Base-by-base conservation (phyloP, 176 grass and related monocot species). In the Thalia dealbata region DNA sequence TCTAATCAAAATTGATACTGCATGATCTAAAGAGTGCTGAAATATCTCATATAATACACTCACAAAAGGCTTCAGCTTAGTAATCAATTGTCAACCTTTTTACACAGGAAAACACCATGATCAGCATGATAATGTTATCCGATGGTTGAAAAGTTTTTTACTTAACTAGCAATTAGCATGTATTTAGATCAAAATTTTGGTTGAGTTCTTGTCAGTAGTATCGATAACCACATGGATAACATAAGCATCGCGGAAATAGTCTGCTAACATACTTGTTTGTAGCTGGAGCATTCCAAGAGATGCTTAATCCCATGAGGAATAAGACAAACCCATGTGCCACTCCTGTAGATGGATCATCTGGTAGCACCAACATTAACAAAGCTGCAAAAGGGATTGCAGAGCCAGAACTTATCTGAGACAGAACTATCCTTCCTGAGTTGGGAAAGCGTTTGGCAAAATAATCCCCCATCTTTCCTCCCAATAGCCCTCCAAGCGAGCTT, bases 211-310 rank as follows among this genome's bases (percentile, higher is more conserved):
- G 22, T 58, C 22, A 58, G 54, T 58, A 58, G 54, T 19, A 23
- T 58, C 16, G 22, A 58, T 2, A n/a, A 58, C 54, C 54, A 21
- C 21, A n/a, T 58, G 3, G 54, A 21, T 58, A 58, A 58, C 1
- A 58, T n/a, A 58, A 28, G 12, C 29, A 66, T 18, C 26, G 38
- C 9, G 41, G 0, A 6, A 66, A 46, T 52, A 42, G 70, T 55
- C 28, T 23, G 23, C 10, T 22, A 19, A 73, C 77, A 75, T 88
- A 88, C 93, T 92, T 97, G 81, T 97, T 97, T 79, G 90, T 97
- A 75, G 95, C 95, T 52, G 95, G 83, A 62, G 44, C 90, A 32
- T 97, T 97, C 89, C 90, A 92, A 51, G 90, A 91, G 67, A 90
- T 97, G 80, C 79, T 88, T 23, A 92, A 76, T 11, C 90, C 95